Evolutionary conservation across 2,329 filamentous ascomycete genomes (phyloP), one percentile per base, ranked within the genome.

Genomic region (Alternaria sp.): DNA sequence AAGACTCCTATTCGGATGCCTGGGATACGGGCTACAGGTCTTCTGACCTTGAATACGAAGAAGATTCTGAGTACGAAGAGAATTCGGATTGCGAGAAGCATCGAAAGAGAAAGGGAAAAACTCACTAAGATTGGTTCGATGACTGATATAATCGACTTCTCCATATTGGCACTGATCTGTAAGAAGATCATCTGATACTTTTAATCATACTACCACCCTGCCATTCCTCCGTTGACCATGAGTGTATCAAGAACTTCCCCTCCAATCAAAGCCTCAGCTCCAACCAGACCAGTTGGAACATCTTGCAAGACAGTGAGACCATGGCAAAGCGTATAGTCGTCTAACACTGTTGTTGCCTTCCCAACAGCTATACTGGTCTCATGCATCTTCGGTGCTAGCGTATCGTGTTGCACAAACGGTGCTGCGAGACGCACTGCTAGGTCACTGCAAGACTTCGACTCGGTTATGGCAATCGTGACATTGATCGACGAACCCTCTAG

Each of bases 221-320:
- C 41, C 14, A 2, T 48, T 8, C 49, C 41, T 30, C 41, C 32
- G 5, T 54, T 20, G 16, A 58, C 34, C 18, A 58, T 27, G 14
- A 58, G 32, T 41, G 41, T 25, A 28, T 48, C 49, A 10, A 27
- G 25, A 11, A 8, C 6, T 5, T 36, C 52, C 12, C n/a, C n/a
- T 41, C 32, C 25, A 10, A 32, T 7, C 14, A 16, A 22, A 8
- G 48, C 41, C 28, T 54, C 25, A 10, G 16, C 30, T 6, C 22
- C 40, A 16, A 46, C 38, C 6, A 58, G 18, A 5, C 56, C 49
- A 12, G 56, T 54, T 14, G 56, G 56, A 4, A 54, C 9, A 18
- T n/a, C 32, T 1, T 12, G 22, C 22, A 58, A 20, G 7, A 48
- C 0, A 12, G 14, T 2, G 6, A n/a, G 28, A 11, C 49, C 30